phyloP scores from a whole-genome alignment of 768 basidiomycete species.

The Fomitopsis serialis region DNA sequence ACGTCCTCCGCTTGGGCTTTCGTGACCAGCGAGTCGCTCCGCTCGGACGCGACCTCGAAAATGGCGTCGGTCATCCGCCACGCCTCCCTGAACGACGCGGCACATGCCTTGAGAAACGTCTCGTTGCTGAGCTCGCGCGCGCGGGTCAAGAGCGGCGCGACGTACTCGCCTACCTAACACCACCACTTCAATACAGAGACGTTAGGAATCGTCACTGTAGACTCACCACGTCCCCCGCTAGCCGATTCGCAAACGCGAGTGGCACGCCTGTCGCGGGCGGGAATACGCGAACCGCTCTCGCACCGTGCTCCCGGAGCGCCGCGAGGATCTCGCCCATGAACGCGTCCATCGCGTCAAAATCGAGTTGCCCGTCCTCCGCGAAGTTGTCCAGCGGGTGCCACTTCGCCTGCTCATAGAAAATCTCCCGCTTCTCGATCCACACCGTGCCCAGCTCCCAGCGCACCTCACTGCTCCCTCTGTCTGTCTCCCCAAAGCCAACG shows the following conservation, averaged over 20 bases:
- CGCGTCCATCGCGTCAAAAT: slow-evolving; percentile 91
- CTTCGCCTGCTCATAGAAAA: slow-evolving; percentile 80
- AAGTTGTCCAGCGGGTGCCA: slow-evolving; percentile 85
- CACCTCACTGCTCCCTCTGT: neutral
- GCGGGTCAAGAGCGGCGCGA: slow-evolving; percentile 66
- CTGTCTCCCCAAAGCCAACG: too few relatives aligned
- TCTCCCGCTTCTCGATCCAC: slow-evolving; percentile 93
- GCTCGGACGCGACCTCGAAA: slow-evolving; percentile 45
- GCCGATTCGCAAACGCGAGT: slow-evolving; percentile 73
- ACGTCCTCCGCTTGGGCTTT: slow-evolving; percentile 71
- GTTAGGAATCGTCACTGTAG: too few relatives aligned
- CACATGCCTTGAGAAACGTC: slow-evolving; percentile 76
- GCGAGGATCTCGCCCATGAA: slow-evolving; percentile 72
- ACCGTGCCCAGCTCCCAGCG: slow-evolving; percentile 88
- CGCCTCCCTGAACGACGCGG: slow-evolving; percentile 85
- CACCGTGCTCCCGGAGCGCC: slow-evolving; percentile 69
- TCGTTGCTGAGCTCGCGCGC: slow-evolving; percentile 74
- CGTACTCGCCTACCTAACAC: slow-evolving; percentile 89
- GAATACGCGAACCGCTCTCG: slow-evolving; percentile 83
- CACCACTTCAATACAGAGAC: too few relatives aligned
- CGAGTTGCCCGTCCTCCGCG: slow-evolving; percentile 56
- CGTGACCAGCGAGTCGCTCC: slow-evolving; percentile 36
- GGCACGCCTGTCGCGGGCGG: slow-evolving; percentile 76
- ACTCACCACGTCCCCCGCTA: slow-evolving; percentile 80
- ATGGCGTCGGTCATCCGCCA: slow-evolving; percentile 83